Evolutionary conservation across 2,329 filamentous ascomycete genomes (phyloP).

Genomic region (Aspergillus fijiensis): DNA sequence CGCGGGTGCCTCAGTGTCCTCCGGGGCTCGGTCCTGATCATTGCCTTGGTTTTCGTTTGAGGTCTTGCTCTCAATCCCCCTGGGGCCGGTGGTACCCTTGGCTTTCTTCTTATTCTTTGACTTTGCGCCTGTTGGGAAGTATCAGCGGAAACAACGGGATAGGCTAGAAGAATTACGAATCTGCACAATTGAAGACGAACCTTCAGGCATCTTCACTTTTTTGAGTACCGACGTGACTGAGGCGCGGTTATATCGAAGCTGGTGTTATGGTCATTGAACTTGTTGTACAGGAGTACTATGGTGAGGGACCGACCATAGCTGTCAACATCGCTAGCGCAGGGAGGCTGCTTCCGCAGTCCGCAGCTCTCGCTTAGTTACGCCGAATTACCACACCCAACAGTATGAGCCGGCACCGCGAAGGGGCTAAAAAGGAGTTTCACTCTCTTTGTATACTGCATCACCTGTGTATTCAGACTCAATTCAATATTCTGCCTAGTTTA

Average conservation of each 20-base stretch:
- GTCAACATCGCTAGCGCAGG: slow-evolving; percentile 39
- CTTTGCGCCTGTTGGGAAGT: slow-evolving; percentile 40
- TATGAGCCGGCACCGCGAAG: not conserved
- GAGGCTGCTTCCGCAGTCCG: slow-evolving; percentile 18
- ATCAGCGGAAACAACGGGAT: slow-evolving; percentile 13
- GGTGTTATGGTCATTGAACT: slow-evolving; percentile 1
- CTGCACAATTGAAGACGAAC: slow-evolving; percentile 12
- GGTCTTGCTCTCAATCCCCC: slow-evolving; percentile 29
- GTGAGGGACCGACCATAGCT: slow-evolving; percentile 24
- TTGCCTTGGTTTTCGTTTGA: slow-evolving; percentile 6
- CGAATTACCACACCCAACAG: slow-evolving; percentile 1
- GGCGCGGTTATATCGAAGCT: slow-evolving; percentile 1
- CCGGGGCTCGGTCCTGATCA: not conserved
- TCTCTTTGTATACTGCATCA: not conserved
- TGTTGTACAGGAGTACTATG: slow-evolving; percentile 4
- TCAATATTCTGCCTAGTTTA: not conserved
- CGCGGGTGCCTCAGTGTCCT: not conserved
- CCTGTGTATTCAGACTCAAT: not conserved
- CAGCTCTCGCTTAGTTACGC: slow-evolving; percentile 17
- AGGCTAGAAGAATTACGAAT: slow-evolving; percentile 16
- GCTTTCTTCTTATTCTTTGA: slow-evolving; percentile 61
- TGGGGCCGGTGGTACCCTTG: slow-evolving; percentile 50
- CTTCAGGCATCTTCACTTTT: slow-evolving; percentile 24
- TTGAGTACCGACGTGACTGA: not conserved
- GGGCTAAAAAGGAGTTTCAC: not conserved